Base-by-base conservation (phyloP, 495 filamentous ascomycete genomes). In the Hypoxylon trugodes region DNA sequence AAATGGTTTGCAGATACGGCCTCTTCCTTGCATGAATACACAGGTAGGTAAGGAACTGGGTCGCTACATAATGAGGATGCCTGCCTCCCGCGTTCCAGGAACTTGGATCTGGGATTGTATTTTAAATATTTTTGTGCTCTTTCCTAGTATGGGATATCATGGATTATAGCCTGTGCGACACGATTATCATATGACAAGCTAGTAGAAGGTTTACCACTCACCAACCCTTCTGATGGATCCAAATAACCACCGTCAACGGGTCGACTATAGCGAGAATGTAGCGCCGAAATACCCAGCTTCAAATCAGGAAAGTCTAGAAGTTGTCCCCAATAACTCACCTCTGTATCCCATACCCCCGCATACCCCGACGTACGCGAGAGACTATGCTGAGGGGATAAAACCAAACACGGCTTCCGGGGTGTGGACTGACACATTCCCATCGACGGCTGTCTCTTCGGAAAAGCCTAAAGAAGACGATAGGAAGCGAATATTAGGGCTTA, bases 401-500 rank as follows among this genome's bases (percentile, higher is more conserved):
- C 50, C 25, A 59, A 12, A 28, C 3, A 24, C 35, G 19, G 30
- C 19, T 33, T 18, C 66, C 8, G 37, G 43, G 13, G 55, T 15
- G 0, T 56, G 49, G 41, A 28, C 15, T n/a, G 46, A 37, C 13
- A 26, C 28, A 21, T 42, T 54, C 2, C 5, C 43, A 9, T 48
- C 63, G 1, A 40, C 43, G 9, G 13, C 30, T 32, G 12, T 42
- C 3, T 22, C 53, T 26, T 33, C 56, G 8, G 63, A 48, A 9
- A 51, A 52, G 1, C 28, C 3, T 2, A 21, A 25, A 22, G 13
- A 45, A 6, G 32, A 24, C 4, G 56, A 63, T 33, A 51, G 13
- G 32, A 36, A 43, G 37, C 60, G 53, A 33, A 65, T 75, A 15
- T 25, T 76, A 6, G 75, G 75, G 3, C 66, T 77, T 6, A 56